Conservation (phyloP, 176 grass and related monocot species). For the Phoenix dactylifera region DNA sequence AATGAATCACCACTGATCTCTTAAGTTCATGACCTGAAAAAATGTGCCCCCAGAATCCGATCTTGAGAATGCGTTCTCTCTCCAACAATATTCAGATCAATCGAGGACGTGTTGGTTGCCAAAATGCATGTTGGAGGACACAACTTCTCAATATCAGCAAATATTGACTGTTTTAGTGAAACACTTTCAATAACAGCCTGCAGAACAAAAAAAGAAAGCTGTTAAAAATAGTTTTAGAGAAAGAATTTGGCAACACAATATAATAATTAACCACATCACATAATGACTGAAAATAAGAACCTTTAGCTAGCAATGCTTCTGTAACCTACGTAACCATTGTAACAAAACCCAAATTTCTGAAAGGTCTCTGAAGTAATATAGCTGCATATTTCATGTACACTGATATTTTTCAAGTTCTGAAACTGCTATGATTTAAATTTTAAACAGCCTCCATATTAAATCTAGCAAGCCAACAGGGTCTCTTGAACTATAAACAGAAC, state of each 20-base stretch:
- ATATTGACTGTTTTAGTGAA: slow-evolving; percentile 93
- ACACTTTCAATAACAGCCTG: slow-evolving; percentile 98
- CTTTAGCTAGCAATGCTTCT: too few species aligned
- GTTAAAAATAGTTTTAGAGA: too few species aligned
- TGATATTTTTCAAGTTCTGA: too few species aligned
- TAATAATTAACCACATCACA: background rate
- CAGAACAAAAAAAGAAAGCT: slow-evolving; percentile 12
- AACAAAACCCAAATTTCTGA: too few species aligned
- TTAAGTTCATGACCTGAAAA: slow-evolving; percentile 60
- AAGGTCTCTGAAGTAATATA: too few species aligned
- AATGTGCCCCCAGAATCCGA: slow-evolving; percentile 93
- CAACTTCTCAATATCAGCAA: slow-evolving; percentile 79
- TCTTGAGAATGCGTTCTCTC: slow-evolving; percentile 81
- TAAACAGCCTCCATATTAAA: too few species aligned
- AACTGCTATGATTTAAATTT: too few species aligned
- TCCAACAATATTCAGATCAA: slow-evolving; percentile 84
- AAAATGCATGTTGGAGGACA: slow-evolving; percentile 91
- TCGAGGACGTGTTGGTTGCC: slow-evolving; percentile 92
- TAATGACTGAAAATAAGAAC: too few species aligned
- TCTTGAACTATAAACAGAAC: too few species aligned
- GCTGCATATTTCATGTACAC: too few species aligned
- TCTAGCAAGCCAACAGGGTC: too few species aligned
- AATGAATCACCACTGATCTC: slow-evolving; percentile 6
- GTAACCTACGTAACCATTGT: too few species aligned
- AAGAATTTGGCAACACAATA: background rate